Base-by-base conservation (phyloP, 805 yeast species). In the Ogataea parapolymorpha region DNA sequence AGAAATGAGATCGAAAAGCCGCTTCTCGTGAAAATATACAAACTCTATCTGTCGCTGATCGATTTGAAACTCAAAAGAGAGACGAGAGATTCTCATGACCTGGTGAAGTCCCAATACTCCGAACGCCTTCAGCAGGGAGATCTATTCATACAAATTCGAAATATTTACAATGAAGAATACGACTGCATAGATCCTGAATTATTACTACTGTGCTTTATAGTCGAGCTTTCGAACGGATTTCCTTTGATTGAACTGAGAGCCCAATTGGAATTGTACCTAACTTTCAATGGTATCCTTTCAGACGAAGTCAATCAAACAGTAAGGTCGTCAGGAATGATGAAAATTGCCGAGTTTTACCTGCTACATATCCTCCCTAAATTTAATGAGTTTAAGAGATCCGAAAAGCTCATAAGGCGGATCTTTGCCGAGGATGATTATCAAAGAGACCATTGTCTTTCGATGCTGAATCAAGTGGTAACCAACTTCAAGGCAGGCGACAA, bases 221-320 rank as follows among this genome's bases (percentile, higher is more conserved):
- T 60, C 25, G 66, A 63, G 39, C 44, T 51, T 11, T 47, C 62
- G 4, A 61, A 63, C 37, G 59, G 56, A 5, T 46, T 54, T 28
- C 41, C 57, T 1, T 16, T 52, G 14, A 30, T 22, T 6, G 39
- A 40, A 12, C 41, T 61, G 33, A 47, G 43, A 13, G 36, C 23
- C 4, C 67, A 63, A 31, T 41, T 61, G 7, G 60, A 55, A 26
- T 26, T 23, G 5, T 59, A 50, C 31, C 45, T 62, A 11, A 34
- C 17, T 1, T 40, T 35, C 14, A 43, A 26, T 9, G 44, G 35
- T 10, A 38, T 58, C 6, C 36, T 58, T 2, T 53, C 56, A 13
- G 36, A 41, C 15, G 56, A 55, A 6, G 44, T 44, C 10, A 54
- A 51, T 0, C 35, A 49, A 18, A 17, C 37, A 11, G 29, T 24